Base-by-base conservation (phyloP, 306 rosid species). In the Rosa lucieae region DNA sequence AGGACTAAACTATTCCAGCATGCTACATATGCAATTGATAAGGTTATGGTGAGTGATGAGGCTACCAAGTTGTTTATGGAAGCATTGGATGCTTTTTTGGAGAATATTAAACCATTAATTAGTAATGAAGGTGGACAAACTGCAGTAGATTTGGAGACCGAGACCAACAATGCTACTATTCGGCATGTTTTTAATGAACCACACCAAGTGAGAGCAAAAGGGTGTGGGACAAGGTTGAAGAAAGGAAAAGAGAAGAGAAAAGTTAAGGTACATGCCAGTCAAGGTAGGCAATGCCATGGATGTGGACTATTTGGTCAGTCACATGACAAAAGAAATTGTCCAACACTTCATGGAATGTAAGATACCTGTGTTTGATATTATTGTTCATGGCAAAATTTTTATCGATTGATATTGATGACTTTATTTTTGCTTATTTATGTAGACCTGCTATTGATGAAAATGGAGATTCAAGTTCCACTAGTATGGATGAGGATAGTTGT, bases 261-360 rank as follows among this genome's bases (percentile, higher is more conserved):
- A 5, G 12, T 12, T 46, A 71, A 48, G 42, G 32, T 35, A 71
- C 12, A 44, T 13, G 17, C n/a, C 6, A 44, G 10, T n/a, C 51
- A 48, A 15, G 5, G 42, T 13, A 71, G 59, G 18, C 1, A 11
- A 0, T 71, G 6, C 6, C 43, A 71, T 71, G 43, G 21, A 47
- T 48, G 59, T 15, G 21, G 61, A 20, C 21, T 18, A 18, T 55
- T 17, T 20, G 23, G 23, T 7, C 21, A 55, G 23, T 8, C 21
- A 48, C 75, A 71, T 23, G 75, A 47, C 11, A 71, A 71, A 23
- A 47, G 6, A 71, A 71, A 71, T 48, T 71, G 42, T 46, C 75
- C 42, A 12, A 48, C 5, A 48, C 32, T 29, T 35, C 70, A 5
- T 55, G 61, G 9, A 20, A 20, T 5, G 61, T 55, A 55, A 55